Base-by-base conservation (phyloP, 1,284 basidiomycete genomes). In the Phlebopus sp. region DNA sequence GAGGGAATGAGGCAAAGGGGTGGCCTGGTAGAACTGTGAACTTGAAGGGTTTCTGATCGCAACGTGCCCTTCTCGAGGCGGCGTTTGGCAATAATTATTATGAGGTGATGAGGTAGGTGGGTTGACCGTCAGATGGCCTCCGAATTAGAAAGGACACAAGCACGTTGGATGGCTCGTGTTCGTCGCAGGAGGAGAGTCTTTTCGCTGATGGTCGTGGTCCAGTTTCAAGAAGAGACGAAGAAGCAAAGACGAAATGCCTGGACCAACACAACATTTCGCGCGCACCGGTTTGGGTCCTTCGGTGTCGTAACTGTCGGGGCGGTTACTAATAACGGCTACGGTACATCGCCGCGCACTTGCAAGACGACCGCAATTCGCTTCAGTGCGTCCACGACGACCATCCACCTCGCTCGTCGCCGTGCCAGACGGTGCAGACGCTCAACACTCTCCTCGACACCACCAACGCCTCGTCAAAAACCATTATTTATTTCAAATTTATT, bases 21-120 rank as follows among this genome's bases (percentile, higher is more conserved):
- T 76, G 75, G 79, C 76, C 71, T 71, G 67, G 74, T 71, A 70
- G 72, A 70, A 71, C 68, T 72, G 71, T 76, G 77, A 82, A 68
- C 27, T 29, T 29, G 27, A 29, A 29, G 27, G 74, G 54, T 60
- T 73, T 75, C 81, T 78, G 75, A 80, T 77, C 66, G 75, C 81
- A 86, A 86, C 83, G 84, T 86, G 83, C 77, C 80, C 77, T 70
- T 65, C 64, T 73, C 64, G 67, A 69, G 74, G 73, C 74, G 64
- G 66, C 66, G 69, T 62, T 67, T 67, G 66, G 54, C 63, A 68
- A 63, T 67, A 68, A 65, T 63, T 67, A 69, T 63, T 58, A 52
- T 48, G 54, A 60, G 50, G 51, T 59, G 47, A 53, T 52, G 48
- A 48, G 43, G 37, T 50, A 37, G 51, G 59, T 54, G 50, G 51